Percentiles rank a stretch among this genome's conserved stretches.
Conservation (phyloP, 805 yeast genomes). For the Dipodascus albidus region DNA sequence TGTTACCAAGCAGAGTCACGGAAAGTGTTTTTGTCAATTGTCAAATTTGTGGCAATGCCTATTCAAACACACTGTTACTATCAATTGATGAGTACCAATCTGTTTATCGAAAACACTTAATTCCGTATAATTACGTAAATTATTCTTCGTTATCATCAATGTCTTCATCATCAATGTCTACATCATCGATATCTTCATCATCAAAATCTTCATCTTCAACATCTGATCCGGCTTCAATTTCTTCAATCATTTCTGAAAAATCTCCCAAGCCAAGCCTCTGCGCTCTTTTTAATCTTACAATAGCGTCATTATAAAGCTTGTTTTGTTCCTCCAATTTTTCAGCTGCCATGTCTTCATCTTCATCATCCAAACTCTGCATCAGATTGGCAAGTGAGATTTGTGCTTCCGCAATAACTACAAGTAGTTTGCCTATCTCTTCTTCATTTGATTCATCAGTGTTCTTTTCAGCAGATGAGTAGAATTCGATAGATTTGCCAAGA, state of each 20-base stretch:
- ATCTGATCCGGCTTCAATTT: constrained; percentile 15
- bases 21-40: no score
- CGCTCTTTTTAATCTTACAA: constrained; percentile 53
- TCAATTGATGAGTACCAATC: no score
- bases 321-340: constrained; percentile 57
- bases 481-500: constrained; percentile 43
- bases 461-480: constrained; percentile 47
- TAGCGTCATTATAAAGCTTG: constrained; percentile 55
- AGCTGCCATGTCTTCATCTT: neutral
- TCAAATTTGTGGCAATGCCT: no score
- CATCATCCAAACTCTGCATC: constrained; percentile 30
- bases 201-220: neutral
- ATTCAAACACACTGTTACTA: no score
- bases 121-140: neutral
- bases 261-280: constrained; percentile 27
- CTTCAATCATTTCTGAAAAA: constrained; percentile 26
- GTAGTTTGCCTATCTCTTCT: constrained; percentile 43
- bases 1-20: no score
- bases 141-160: neutral
- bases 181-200: neutral
- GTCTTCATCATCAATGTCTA: neutral
- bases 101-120: no score
- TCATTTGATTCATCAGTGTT: constrained; percentile 36
- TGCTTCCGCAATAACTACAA: constrained; percentile 84
- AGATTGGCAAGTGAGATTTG: constrained; percentile 69